phyloP scores from a whole-genome alignment of 805 yeast genomes.

The Nakazawaea ishiwadae region DNA sequence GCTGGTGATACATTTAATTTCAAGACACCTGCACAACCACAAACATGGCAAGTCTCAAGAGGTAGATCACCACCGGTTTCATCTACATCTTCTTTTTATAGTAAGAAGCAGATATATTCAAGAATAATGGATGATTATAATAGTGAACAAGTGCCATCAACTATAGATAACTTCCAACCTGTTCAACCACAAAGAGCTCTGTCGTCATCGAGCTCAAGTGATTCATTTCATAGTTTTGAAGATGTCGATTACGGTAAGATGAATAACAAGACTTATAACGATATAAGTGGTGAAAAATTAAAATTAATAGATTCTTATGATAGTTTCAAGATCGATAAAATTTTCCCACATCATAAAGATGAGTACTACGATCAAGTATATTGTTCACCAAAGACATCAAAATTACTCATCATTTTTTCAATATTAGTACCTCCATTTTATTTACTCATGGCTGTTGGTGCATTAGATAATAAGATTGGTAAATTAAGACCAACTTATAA shows the following conservation, averaged over 20 bases:
- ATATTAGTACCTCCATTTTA: conserved; percentile 12
- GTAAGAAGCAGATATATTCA: too few species aligned
- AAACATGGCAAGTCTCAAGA: too few species aligned
- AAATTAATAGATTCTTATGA: background rate
- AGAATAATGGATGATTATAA: too few species aligned
- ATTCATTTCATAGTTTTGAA: background rate
- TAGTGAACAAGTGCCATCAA: too few species aligned
- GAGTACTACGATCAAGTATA: background rate
- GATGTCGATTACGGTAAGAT: background rate
- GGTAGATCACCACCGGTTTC: background rate
- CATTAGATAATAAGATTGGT: conserved; percentile 6
- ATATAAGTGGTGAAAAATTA: conserved; percentile 1
- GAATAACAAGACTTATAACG: background rate
- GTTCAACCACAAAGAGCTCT: background rate
- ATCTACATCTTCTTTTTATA: background rate
- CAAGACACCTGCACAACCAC: too few species aligned
- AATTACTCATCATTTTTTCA: conserved; percentile 3
- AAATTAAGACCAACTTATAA: background rate
- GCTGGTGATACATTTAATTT: background rate
- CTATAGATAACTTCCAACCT: background rate
- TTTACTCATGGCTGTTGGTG: conserved; percentile 5
- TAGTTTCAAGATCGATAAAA: background rate
- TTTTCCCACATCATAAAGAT: background rate
- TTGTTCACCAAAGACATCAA: conserved; percentile 3
- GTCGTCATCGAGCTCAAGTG: background rate